Conservation (phyloP, 768 basidiomycete genomes). For the Termitomyces sp. region DNA sequence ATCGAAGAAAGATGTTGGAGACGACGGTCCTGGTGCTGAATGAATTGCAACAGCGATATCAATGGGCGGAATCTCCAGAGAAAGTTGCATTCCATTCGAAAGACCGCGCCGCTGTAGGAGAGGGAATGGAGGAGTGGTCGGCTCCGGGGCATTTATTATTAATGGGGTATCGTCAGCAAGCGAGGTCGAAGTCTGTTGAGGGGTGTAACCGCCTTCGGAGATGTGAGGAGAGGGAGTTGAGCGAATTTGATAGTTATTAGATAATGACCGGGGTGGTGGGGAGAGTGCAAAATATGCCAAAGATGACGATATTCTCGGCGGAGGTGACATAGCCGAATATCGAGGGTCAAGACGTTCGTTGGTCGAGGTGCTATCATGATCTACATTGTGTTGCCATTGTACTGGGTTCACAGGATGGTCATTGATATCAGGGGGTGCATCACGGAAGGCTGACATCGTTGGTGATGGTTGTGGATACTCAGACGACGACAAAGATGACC, state of each 20-base stretch:
- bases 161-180: constrained; percentile 23
- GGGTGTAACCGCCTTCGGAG: constrained; percentile 15
- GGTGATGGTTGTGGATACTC: constrained; percentile 70
- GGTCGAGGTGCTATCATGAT: constrained; percentile 16
- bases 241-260: constrained; percentile 21
- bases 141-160: constrained; percentile 35
- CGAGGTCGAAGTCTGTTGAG: constrained; percentile 9
- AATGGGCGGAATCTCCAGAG: constrained; percentile 41
- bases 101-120: constrained; percentile 25
- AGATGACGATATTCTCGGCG: constrained; percentile 63
- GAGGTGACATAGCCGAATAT: constrained; percentile 43
- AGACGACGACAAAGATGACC: constrained; percentile 46
- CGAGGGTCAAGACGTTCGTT: constrained; percentile 26
- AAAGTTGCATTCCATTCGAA: constrained; percentile 20
- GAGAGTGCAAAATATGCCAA: constrained; percentile 48
- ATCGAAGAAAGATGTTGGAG: constrained; percentile 72
- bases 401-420: constrained; percentile 19
- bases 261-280: constrained; percentile 45
- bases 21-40: constrained; percentile 58
- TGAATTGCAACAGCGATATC: constrained; percentile 40
- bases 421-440: constrained; percentile 34
- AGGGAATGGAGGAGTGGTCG: constrained; percentile 37
- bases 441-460: constrained; percentile 76
- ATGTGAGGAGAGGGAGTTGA: constrained; percentile 16
- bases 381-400: constrained; percentile 20